These are phyloP conservation scores for Ceratocystis colombiana DNA, from an alignment of 2,329 filamentous ascomycete genomes.

Conservation along the genomic window DNA sequence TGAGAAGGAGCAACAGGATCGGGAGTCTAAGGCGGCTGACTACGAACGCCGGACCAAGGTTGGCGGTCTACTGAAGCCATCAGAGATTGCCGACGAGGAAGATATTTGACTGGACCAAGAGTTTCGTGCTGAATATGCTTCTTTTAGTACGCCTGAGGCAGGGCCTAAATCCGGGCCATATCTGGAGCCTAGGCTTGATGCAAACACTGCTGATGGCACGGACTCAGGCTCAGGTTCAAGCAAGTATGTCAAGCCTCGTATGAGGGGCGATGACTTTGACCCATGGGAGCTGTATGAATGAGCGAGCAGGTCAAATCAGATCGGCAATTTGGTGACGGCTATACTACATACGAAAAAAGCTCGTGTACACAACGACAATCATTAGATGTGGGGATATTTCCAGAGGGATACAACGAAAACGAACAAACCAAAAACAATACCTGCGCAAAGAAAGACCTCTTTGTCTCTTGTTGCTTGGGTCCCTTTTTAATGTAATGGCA, in stretches of 20 bases:
- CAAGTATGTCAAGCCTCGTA: constrained; percentile 21
- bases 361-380: constrained; percentile 9
- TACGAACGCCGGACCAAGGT: constrained; percentile 90
- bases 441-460: too few species aligned
- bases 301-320: constrained; percentile 22
- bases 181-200: constrained; percentile 17
- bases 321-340: constrained; percentile 1
- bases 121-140: constrained; percentile 50
- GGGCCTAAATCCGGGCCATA: constrained; percentile 32
- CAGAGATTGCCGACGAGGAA: constrained; percentile 77
- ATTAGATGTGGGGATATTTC: constrained; percentile 14
- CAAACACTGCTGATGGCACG: constrained; percentile 21
- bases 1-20: constrained; percentile 86
- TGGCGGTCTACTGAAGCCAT: constrained; percentile 88
- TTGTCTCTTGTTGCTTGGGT: not conserved
- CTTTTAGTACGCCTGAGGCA: constrained; percentile 29
- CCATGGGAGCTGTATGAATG: constrained; percentile 28
- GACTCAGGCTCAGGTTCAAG: constrained; percentile 13
- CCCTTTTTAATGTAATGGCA: constrained; percentile 1
- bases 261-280: constrained; percentile 25
- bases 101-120: constrained; percentile 76
- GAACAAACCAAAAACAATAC: too few species aligned
- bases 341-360: constrained; percentile 8
- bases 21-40: constrained; percentile 76
- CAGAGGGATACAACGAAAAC: not conserved